These are phyloP conservation scores for Aspergillus sp. DNA, from an alignment of 2,329 filamentous ascomycete species.

Conservation along the genomic window DNA sequence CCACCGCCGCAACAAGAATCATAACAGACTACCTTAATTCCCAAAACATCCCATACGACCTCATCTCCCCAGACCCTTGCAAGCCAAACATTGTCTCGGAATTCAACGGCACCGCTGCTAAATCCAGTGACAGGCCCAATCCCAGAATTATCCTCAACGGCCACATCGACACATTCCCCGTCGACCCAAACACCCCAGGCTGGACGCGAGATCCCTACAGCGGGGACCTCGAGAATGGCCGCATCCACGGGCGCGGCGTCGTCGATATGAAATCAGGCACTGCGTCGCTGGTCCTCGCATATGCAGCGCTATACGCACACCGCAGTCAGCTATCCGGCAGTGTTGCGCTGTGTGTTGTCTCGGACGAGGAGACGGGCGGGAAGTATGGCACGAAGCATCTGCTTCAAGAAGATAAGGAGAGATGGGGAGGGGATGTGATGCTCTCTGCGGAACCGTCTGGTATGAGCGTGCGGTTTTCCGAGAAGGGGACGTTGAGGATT, in stretches of 20 bases:
- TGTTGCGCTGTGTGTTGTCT: not conserved
- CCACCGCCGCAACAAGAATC: not conserved
- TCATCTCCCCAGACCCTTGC: not conserved
- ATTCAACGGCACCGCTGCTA: slow-evolving; percentile 1
- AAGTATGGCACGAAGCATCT: not conserved
- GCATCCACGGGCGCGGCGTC: slow-evolving; percentile 39
- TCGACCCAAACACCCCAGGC: slow-evolving; percentile 27
- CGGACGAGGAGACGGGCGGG: not conserved
- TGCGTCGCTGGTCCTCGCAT: slow-evolving; percentile 42
- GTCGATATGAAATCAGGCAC: slow-evolving; percentile 50
- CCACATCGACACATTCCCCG: slow-evolving; percentile 46
- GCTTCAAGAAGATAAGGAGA: slow-evolving; percentile 22
- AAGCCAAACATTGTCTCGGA: not conserved
- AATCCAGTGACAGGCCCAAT: slow-evolving; percentile 1
- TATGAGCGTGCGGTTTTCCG: slow-evolving; percentile 42
- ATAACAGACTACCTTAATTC: not conserved
- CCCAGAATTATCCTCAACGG: slow-evolving; percentile 43
- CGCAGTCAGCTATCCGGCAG: not conserved
- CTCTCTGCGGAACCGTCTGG: slow-evolving; percentile 43
- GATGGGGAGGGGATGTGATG: slow-evolving; percentile 41
- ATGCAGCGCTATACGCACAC: slow-evolving; percentile 30
- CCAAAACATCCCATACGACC: not conserved
- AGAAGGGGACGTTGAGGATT: slow-evolving; percentile 45
- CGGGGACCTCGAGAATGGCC: slow-evolving; percentile 30
- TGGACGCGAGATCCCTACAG: slow-evolving; percentile 31